Base-by-base conservation (phyloP, 2,329 filamentous ascomycete species). In the Stachybotrys chartarum region DNA sequence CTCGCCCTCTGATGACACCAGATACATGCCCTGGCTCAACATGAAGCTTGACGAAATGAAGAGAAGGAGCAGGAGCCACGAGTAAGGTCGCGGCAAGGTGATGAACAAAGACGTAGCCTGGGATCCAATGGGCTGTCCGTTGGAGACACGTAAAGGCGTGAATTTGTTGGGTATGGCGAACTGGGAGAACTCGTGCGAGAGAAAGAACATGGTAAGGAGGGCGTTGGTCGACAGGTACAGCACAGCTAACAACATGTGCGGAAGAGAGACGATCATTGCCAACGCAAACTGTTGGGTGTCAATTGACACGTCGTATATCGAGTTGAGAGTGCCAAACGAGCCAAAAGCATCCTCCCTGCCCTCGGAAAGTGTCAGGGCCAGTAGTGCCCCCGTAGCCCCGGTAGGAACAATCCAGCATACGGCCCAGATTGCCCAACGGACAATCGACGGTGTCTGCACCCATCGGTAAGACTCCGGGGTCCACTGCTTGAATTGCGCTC, bases 21-120 rank as follows among this genome's bases (percentile, higher is more conserved):
- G 62, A 45, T 76, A 70, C 10, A 79, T 64, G 55, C 73, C 69
- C 58, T 78, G 74, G 60, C 73, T 75, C n/a, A 79, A 66, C 4
- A 75, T 66, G 62, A 81, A 76, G 17, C 72, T 70, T 58, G 77
- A 70, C 5, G 64, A 74, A 0, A 71, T 63, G 56, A 80, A 78
- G 46, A 77, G 63, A 7, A 67, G 63, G 53, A 78, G 66, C 3
- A 82, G 70, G 3, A 72, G 55, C 73, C 74, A 75, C 16, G 75
- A 78, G 11, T 72, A 65, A 3, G 72, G 70, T 3, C 74, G 71
- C 1, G 79, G 79, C 1, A 82, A 68, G 0, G 79, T 81, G 14
- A 82, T 70, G 62, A 74, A 78, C 0, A 81, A 68, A 7, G 75
- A 77, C 1, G 74, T 72, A 0, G 66, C 73, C 66, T 82, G 79